Evolutionary conservation across 1,284 basidiomycete genomes (phyloP).

Genomic region (Heliocybe sulcata): DNA sequence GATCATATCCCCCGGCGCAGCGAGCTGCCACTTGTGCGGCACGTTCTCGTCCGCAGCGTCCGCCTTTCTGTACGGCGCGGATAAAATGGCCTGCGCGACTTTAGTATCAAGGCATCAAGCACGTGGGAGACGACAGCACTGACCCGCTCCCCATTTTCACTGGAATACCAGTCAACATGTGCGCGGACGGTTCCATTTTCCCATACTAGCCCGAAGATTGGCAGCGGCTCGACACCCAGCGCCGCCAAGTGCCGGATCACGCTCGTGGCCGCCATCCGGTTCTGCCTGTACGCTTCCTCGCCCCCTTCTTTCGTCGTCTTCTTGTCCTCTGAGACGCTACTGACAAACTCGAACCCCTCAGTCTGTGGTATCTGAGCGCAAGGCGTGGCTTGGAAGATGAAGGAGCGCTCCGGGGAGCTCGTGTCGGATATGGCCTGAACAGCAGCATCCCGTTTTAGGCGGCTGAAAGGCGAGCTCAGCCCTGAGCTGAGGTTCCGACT

Average conservation of each 20-base stretch:
- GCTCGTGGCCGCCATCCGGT: constrained; percentile 46
- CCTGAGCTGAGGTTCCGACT: constrained; percentile 32
- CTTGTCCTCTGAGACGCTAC: constrained; percentile 53
- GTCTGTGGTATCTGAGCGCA: constrained; percentile 35
- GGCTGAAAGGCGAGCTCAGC: constrained; percentile 36
- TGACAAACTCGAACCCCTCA: constrained; percentile 43
- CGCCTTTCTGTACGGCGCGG: constrained; percentile 35
- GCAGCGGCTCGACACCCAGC: constrained; percentile 30
- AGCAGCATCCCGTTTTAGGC: constrained; percentile 30
- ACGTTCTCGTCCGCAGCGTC: constrained; percentile 7
- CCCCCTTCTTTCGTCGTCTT: constrained; percentile 40
- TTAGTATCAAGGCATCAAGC: neutral
- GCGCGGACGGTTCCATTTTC: constrained; percentile 42
- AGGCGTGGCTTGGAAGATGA: constrained; percentile 46
- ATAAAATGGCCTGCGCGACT: constrained; percentile 34
- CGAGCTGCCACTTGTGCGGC: constrained; percentile 46
- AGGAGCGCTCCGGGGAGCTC: constrained; percentile 35
- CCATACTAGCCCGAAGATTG: constrained; percentile 50
- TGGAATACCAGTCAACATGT: constrained; percentile 47
- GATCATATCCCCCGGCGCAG: constrained; percentile 36
- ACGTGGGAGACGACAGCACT: constrained; percentile 3
- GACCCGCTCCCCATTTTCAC: constrained; percentile 18
- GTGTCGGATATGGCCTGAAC: constrained; percentile 17
- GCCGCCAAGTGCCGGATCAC: constrained; percentile 43
- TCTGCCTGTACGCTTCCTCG: constrained; percentile 50